Base-by-base conservation (phyloP, 768 basidiomycete species). In the Lactarius evosmus region DNA sequence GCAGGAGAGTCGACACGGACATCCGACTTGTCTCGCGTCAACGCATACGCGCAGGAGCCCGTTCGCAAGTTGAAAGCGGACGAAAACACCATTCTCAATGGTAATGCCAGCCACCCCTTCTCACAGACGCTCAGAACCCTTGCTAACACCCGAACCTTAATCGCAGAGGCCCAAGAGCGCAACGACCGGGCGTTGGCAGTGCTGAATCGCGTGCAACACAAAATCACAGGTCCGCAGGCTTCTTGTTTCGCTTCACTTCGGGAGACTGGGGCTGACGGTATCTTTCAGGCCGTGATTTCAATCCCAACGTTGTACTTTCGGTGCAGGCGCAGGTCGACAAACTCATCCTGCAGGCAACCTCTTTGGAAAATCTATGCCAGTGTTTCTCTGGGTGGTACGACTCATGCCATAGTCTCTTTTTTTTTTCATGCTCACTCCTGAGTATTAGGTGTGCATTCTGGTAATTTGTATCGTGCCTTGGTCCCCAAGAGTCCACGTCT, bases 341-440 rank as follows among this genome's bases (percentile, higher is more conserved):
- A 73, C 79, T 99, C 58, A 98, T 99, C 66, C 82, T 87, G 66
- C 93, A 98, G 74, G 93, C 97, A 5, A 97, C 91, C 4, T 88
- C 92, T 16, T 74, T 98, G 50, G 95, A 98, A 75, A 97, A 98
- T 74, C 84, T 98, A 2, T 97, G 94, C 74, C 95, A 96, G 73
- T 95, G 93, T 71, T 97, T 96, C 79, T 91, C 93, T 66, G 95
- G 95, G 74, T 96, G 94, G 95, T 89, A 70, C 58, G 84, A 30
- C 36, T 40, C 44, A 52, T 38, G 9, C 34, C 25, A 27, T 34
- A 3, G 3, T 44, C 11, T 17, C 11, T 14, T n/a, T n/a, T 14
- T n/a, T n/a, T 51, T 11, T 1, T 25, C 19, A 2, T 49, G 53
- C 66, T 68, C 51, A 60, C 38, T 12, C 50, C 1, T 11, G 11